phyloP scores from a whole-genome alignment of 805 yeast genomes.

The Nakazawaea holstii region DNA sequence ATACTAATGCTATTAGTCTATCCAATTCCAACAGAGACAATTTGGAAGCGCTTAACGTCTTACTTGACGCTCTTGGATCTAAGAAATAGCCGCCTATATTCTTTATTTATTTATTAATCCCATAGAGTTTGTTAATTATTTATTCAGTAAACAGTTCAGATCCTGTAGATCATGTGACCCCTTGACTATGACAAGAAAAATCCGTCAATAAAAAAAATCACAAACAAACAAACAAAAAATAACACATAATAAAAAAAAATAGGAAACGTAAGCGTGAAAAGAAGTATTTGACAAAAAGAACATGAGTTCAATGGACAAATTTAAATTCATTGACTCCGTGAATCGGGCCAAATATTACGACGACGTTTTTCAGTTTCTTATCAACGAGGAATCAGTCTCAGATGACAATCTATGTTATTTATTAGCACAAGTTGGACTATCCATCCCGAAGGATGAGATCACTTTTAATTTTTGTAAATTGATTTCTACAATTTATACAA shows the following conservation, averaged over 20 bases:
- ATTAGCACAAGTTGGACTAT: slow-evolving; percentile 16
- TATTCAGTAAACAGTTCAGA: not conserved
- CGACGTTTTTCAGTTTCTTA: not conserved
- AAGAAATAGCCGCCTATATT: not conserved
- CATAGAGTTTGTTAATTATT: not conserved
- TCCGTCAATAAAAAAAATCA: not conserved
- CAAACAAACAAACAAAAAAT: not conserved
- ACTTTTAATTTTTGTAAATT: slow-evolving; percentile 20
- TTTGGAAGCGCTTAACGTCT: slow-evolving; percentile 16
- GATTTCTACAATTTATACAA: slow-evolving; percentile 18
- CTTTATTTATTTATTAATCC: not conserved
- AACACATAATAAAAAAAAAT: not conserved
- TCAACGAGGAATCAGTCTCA: not conserved
- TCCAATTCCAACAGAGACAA: slow-evolving; percentile 19
- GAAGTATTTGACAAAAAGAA: too few species aligned
- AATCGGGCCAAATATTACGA: not conserved
- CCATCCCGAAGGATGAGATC: slow-evolving; percentile 18
- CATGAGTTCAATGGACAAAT: not conserved
- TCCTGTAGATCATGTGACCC: not conserved
- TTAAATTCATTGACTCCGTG: not conserved
- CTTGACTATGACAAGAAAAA: not conserved
- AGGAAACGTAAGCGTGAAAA: too few species aligned
- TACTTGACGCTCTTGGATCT: slow-evolving; percentile 17
- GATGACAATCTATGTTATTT: slow-evolving; percentile 9
- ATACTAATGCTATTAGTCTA: slow-evolving; percentile 17